Evolutionary conservation across 495 filamentous ascomycete species (phyloP), one percentile per base, ranked within the genome.

Genomic region (Penicillium verhagenii): DNA sequence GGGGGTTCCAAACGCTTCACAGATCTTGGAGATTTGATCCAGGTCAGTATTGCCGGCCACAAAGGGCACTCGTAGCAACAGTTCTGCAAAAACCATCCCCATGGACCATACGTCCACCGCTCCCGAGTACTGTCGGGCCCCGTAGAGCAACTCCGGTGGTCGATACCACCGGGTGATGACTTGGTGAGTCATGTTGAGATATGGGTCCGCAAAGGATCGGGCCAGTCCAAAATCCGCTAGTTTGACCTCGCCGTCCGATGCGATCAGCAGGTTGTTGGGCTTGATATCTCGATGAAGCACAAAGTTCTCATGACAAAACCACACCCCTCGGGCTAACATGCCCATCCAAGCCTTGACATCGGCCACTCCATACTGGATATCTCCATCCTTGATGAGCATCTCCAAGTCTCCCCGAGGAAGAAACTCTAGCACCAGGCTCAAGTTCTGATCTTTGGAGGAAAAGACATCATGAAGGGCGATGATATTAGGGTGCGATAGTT

Each of bases 331-430:
- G n/a, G 80, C 78, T 11, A 97, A 83, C 95, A 97, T 97, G 29
- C 87, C 90, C 87, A 96, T 95, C 95, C 95, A 99, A 21, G 92
- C 88, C 66, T 99, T 99, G 64, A 99, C 87, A 68, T 99, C 93
- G 10, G 89, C 89, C 20, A 82, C 74, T 28, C 84, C 82, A 60
- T 91, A 92, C 33, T 83, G 79, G 38, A 96, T 86, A 42, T 90
- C 81, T 18, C 76, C 81, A 67, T 97, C 90, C 61, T 86, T 88
- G 66, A 97, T 96, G 37, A 99, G 82, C 82, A 88, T 87, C 68
- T 97, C 92, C 16, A 99, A 80, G 73, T 97, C 92, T 44, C 94
- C 94, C 2, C 84, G 77, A 1, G 94, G 94, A 2, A 97, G 82
- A 65, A 87, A 96, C 71, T 99, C 95, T 47, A 99, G 80, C 14